Conservation (phyloP, 768 basidiomycete genomes). For the Punctularia strigosozonata region DNA sequence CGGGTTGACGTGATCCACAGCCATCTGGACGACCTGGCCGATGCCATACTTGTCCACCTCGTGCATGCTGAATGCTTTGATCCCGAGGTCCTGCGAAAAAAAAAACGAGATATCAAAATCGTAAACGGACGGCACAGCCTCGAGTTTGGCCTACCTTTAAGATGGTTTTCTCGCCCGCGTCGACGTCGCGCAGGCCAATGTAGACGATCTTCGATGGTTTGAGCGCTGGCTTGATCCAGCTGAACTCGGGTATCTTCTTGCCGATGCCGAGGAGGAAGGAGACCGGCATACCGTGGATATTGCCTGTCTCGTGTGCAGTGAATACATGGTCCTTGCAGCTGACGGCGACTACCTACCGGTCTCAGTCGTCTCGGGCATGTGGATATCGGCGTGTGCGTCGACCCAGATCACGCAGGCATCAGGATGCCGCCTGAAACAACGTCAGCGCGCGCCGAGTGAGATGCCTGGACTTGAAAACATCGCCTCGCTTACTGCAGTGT, state of each 20-base stretch:
- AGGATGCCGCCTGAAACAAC: constrained; percentile 43
- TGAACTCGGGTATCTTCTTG: constrained; percentile 28
- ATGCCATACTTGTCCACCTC: constrained; percentile 75
- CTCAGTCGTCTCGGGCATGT: constrained; percentile 73
- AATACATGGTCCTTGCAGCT: neutral
- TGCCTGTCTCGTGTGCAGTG: constrained; percentile 36
- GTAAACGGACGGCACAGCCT: too few relatives aligned
- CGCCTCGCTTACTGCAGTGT: constrained; percentile 71
- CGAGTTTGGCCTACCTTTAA: constrained; percentile 71
- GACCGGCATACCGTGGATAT: constrained; percentile 97
- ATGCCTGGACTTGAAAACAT: too few relatives aligned
- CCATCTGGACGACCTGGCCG: constrained; percentile 92
- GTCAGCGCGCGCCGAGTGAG: too few relatives aligned
- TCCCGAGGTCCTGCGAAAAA: constrained; percentile 86
- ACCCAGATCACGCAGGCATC: constrained; percentile 90
- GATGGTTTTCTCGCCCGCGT: constrained; percentile 79
- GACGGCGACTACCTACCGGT: constrained; percentile 34
- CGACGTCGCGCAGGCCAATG: constrained; percentile 92
- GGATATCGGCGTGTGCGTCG: constrained; percentile 96
- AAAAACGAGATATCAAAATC: constrained; percentile 93
- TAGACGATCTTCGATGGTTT: constrained; percentile 78
- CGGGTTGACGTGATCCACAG: constrained; percentile 88
- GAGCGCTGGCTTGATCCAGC: constrained; percentile 55
- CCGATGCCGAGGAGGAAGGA: constrained; percentile 70
- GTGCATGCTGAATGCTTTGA: constrained; percentile 54